Evolutionary conservation across 257 asterid species (phyloP).

Genomic region (Solanum tarijense): DNA sequence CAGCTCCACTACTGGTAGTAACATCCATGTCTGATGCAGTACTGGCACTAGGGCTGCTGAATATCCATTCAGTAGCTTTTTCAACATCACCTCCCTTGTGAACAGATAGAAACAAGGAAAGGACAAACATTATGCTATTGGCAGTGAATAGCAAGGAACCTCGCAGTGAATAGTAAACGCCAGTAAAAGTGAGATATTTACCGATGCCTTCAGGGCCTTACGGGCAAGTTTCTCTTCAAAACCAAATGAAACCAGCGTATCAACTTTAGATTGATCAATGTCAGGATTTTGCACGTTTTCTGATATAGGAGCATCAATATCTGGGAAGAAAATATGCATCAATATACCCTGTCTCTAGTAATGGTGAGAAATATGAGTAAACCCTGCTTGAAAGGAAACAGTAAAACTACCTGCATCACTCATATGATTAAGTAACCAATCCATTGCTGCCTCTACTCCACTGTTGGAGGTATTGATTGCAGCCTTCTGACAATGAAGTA

Average conservation of each 20-base stretch:
- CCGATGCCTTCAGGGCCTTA: constrained; percentile 80
- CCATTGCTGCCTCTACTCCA: constrained; percentile 86
- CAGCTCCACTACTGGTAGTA: constrained; percentile 42
- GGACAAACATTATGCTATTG: not conserved
- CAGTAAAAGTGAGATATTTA: constrained; percentile 16
- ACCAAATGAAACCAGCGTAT: constrained; percentile 73
- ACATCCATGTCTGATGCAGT: constrained; percentile 40
- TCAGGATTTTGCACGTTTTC: constrained; percentile 25
- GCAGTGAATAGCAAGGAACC: not conserved
- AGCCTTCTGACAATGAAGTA: constrained; percentile 88
- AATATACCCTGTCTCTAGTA: constrained; percentile 1
- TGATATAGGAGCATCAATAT: constrained; percentile 61
- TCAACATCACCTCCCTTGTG: constrained; percentile 80
- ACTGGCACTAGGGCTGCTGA: constrained; percentile 48
- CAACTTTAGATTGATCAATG: constrained; percentile 68
- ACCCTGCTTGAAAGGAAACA: not conserved
- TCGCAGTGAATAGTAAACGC: not conserved
- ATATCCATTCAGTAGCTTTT: constrained; percentile 94
- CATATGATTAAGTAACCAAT: constrained; percentile 86
- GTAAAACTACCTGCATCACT: constrained; percentile 58
- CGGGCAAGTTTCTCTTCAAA: constrained; percentile 75
- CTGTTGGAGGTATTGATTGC: constrained; percentile 68
- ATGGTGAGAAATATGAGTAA: not conserved
- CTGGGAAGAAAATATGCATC: constrained; percentile 22
- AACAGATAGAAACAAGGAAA: not conserved